phyloP scores from a whole-genome alignment of 441 rosid genomes.

The Manihot esculenta region DNA sequence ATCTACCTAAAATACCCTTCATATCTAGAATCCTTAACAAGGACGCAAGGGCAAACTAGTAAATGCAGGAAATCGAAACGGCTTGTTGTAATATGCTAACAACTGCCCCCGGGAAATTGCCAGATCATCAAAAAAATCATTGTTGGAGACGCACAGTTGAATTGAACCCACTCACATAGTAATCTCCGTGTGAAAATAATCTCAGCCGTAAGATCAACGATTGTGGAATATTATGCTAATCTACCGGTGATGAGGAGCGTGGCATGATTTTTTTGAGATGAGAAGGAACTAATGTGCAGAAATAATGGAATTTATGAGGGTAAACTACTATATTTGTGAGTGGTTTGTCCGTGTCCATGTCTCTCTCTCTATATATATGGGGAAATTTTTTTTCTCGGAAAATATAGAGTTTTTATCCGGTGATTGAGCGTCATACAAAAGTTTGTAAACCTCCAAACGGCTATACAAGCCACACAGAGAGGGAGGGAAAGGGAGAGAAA shows the following conservation, averaged over 20 bases:
- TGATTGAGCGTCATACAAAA: constrained; percentile 22
- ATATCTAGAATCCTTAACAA: background rate
- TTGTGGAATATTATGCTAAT: no score
- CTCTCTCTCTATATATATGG: constrained; percentile 3
- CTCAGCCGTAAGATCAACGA: background rate
- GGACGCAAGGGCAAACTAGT: background rate
- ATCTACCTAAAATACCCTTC: background rate
- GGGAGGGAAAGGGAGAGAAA: constrained; percentile 7
- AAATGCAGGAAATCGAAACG: background rate
- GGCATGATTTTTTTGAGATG: background rate
- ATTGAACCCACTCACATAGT: constrained; percentile 7
- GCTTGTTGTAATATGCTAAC: background rate
- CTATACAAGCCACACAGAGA: constrained; percentile 22
- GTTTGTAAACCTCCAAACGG: constrained; percentile 45
- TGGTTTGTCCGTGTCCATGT: constrained; percentile 2
- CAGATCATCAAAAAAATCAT: constrained; percentile 12
- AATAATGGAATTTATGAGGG: background rate
- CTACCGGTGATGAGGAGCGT: no score
- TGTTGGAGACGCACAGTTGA: background rate
- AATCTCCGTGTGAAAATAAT: background rate
- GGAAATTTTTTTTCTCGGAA: background rate
- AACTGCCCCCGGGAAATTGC: background rate
- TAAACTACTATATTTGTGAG: background rate
- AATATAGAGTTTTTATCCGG: constrained; percentile 22
- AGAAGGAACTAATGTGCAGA: background rate